phyloP scores from a whole-genome alignment of 2,329 filamentous ascomycete species.

The Fusarium dimerum region DNA sequence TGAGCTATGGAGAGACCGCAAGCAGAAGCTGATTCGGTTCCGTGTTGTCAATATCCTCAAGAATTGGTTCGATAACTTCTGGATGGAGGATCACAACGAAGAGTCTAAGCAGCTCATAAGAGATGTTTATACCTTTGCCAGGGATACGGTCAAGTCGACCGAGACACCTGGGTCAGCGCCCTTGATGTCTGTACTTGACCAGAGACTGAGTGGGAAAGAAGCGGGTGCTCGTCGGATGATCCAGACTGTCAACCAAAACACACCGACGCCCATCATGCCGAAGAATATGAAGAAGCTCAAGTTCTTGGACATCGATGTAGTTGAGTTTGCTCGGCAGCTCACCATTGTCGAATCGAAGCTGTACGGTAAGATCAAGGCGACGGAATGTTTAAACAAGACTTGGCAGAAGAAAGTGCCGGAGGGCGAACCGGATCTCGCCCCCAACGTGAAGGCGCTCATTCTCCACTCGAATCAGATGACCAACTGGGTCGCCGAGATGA shows the following conservation, averaged over 20 bases:
- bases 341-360: slow-evolving; percentile 95
- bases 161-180: slow-evolving; percentile 87
- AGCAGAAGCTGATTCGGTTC: slow-evolving; percentile 95
- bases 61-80: slow-evolving; percentile 97
- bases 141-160: slow-evolving; percentile 88
- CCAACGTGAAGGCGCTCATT: slow-evolving; percentile 95
- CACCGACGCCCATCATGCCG: slow-evolving; percentile 86
- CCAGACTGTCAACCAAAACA: slow-evolving; percentile 79
- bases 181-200: slow-evolving; percentile 83
- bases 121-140: slow-evolving; percentile 86
- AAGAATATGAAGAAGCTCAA: slow-evolving; percentile 99
- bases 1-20: slow-evolving; percentile 86
- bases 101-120: slow-evolving; percentile 83
- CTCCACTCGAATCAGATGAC: slow-evolving; percentile 98
- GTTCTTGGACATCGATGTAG: slow-evolving; percentile 93
- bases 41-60: slow-evolving; percentile 97
- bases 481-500: slow-evolving; percentile 99
- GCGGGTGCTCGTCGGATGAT: slow-evolving; percentile 83
- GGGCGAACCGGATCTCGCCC: slow-evolving; percentile 79
- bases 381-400: slow-evolving; percentile 96
- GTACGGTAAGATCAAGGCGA: slow-evolving; percentile 94
- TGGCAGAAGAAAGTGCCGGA: slow-evolving; percentile 95
- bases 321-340: slow-evolving; percentile 94
- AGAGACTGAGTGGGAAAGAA: slow-evolving; percentile 85
- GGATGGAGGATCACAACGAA: slow-evolving; percentile 93